Evolutionary conservation across 208 protist species (phyloP), one percentile per base, ranked within the genome.

Genomic region (Crithidia brevicula): DNA sequence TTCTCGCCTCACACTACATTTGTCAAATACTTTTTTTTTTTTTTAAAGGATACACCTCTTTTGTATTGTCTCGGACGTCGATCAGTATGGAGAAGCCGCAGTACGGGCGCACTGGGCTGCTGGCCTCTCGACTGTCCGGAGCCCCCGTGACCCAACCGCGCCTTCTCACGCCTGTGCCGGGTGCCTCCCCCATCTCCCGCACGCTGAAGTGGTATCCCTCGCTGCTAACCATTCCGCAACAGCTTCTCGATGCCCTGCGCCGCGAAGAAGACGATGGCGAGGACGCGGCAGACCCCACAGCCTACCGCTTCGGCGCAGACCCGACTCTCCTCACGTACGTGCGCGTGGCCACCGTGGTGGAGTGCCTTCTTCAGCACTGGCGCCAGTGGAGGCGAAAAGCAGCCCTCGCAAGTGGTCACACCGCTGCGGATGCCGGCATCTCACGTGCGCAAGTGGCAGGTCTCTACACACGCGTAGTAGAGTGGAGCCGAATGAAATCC

Each of bases 81-180:
- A n/a, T n/a, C n/a, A n/a, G n/a, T n/a, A n/a, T n/a, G 86, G 81
- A 95, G 45, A 31, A 51, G 27, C 83, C 86, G 6, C 81, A 86
- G 53, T 96, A 93, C 53, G 91, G 87, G 7, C 83, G 91, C 49
- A 93, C 86, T 7, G 91, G 91, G 0, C 71, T 88, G 16, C 81
- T 96, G 3, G 62, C 54, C 13, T 69, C 72, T 9, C 67, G 51
- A 2, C 65, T 78, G 1, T 58, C 71, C 16, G 87, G 83, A 10
- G 36, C 87, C 33, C 81, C 85, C 3, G 77, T 92, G 3, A 59
- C 57, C 9, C 67, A 57, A 20, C 49, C 67, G 20, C 78, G 79
- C 4, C 79, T 87, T 9, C 7, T 67, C 20, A 4, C 25, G 8
- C 31, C 46, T 8, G 18, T 45, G 15, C 25, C 27, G 6, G 4